phyloP scores from a whole-genome alignment of 352 stramenopile genomes.

The Albugo laibachii region DNA sequence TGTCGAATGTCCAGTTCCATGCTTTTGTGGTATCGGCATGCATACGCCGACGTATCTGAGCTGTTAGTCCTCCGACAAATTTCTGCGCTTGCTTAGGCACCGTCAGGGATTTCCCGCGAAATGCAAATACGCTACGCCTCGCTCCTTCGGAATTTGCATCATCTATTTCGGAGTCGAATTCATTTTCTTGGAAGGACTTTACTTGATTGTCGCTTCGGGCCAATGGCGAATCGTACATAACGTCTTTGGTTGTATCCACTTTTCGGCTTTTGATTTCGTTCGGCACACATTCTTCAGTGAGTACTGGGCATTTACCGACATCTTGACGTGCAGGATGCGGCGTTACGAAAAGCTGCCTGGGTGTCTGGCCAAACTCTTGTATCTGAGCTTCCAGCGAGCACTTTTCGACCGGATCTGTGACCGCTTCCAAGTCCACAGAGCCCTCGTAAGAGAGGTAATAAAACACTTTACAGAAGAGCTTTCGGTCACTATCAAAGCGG shows the following conservation, averaged over 20 bases:
- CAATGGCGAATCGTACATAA: conserved; percentile 5
- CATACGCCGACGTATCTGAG: conserved; percentile 54
- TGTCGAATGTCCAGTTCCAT: conserved; percentile 41
- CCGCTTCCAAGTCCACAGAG: conserved; percentile 64
- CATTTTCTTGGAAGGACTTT: conserved; percentile 1
- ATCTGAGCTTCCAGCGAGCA: conserved; percentile 89
- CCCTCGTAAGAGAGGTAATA: conserved; percentile 81
- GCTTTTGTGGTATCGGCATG: conserved; percentile 32
- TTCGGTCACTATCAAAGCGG: background rate
- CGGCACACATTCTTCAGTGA: conserved; percentile 27
- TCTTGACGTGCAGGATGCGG: conserved; percentile 46
- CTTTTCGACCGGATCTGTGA: conserved; percentile 81
- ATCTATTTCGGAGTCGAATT: conserved; percentile 10
- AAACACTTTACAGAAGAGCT: conserved; percentile 30
- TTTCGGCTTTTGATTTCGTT: conserved; percentile 6
- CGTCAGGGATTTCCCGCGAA: conserved; percentile 24
- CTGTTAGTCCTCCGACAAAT: conserved; percentile 51
- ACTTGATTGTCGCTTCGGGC: conserved; percentile 6
- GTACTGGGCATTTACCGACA: conserved; percentile 19
- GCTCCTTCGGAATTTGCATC: conserved; percentile 12
- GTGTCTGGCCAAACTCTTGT: conserved; percentile 84
- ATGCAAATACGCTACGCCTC: conserved; percentile 48
- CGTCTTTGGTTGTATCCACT: too few species aligned
- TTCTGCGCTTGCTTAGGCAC: conserved; percentile 57
- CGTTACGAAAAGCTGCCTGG: conserved; percentile 48